phyloP scores from a whole-genome alignment of 2,329 filamentous ascomycete species.

The Apiospora koreana region DNA sequence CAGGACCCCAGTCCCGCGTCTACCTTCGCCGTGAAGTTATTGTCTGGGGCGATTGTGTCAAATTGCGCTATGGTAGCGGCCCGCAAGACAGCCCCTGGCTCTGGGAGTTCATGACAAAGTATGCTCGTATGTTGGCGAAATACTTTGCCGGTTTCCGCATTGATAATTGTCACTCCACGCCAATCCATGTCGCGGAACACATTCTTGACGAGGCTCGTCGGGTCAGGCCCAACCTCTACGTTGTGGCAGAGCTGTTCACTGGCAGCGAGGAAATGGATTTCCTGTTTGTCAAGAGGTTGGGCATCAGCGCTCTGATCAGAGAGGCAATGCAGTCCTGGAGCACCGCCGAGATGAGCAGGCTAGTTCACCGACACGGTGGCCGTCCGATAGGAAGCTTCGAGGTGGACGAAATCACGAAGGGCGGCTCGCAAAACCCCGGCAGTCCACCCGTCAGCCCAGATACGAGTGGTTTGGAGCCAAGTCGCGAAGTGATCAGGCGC shows the following conservation, averaged over 20 bases:
- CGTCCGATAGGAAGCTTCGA: constrained; percentile 97
- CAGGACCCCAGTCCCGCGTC: constrained; percentile 84
- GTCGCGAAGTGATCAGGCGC: constrained; percentile 69
- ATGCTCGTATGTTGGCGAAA: constrained; percentile 88
- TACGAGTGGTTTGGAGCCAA: constrained; percentile 35
- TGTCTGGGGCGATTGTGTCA: constrained; percentile 98
- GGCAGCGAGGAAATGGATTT: constrained; percentile 96
- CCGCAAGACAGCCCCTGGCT: constrained; percentile 88
- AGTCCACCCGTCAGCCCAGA: constrained; percentile 33
- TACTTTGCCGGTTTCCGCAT: constrained; percentile 96
- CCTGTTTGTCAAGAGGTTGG: constrained; percentile 89
- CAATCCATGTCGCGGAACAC: constrained; percentile 90
- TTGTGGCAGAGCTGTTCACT: constrained; percentile 94
- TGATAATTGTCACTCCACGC: constrained; percentile 97
- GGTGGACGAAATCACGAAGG: constrained; percentile 77
- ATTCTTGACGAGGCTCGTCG: constrained; percentile 91
- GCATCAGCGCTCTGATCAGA: constrained; percentile 86
- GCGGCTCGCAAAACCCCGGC: constrained; percentile 45
- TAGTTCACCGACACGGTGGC: constrained; percentile 92
- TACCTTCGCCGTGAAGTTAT: constrained; percentile 97
- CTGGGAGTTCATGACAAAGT: constrained; percentile 94
- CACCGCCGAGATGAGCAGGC: constrained; percentile 85
- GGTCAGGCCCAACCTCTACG: constrained; percentile 83
- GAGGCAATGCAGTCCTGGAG: constrained; percentile 99
- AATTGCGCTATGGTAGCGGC: constrained; percentile 82